Base-by-base conservation (phyloP, 2,329 filamentous ascomycete genomes). In the Graphilbum sp. region DNA sequence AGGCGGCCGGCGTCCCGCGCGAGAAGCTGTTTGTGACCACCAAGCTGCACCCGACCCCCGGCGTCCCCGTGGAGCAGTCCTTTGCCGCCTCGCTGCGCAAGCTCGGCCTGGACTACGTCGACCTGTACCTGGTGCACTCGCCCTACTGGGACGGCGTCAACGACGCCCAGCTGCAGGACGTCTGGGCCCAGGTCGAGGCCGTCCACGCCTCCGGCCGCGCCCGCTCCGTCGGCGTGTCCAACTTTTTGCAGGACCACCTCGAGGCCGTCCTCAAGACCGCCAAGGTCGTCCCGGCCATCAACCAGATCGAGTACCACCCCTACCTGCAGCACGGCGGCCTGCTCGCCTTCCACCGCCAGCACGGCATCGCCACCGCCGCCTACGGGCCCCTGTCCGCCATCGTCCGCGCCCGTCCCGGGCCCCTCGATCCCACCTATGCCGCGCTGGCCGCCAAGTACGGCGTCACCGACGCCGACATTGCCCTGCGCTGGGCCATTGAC, bases 291-390 rank as follows among this genome's bases (percentile, higher is more conserved):
- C 83, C 83, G 1, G 75, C 71, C 7, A 69, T 81, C 44, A 87
- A 88, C 60, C 82, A 90, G 64, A 80, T 88, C 51, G 82, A 88
- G 61, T 76, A 72, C 50, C 79, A 90, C 56, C 80, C 82, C 0
- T 83, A 84, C 53, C 62, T 81, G 37, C 77, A 80, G 56, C 77
- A 79, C 52, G 63, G 62, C 6, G 61, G 65, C 41, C 60, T 81
- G 12, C 39, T 80, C 24, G 55, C 61, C 15, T 81, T 69, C 56
- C 68, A 67, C 53, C 63, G 63, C 47, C 54, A 66, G 49, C 59
- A 77, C 49, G 55, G 60, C 39, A 79, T 82, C 44, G 66, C 69
- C 4, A 53, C 68, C 3, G 57, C 64, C 6, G 66, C 67, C 9
- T 79, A 75, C 53, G 63, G 51, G 0, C 69, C 74, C 2, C 60